phyloP scores from a whole-genome alignment of 768 basidiomycete species.

The Erythrobasidium yunnanense region DNA sequence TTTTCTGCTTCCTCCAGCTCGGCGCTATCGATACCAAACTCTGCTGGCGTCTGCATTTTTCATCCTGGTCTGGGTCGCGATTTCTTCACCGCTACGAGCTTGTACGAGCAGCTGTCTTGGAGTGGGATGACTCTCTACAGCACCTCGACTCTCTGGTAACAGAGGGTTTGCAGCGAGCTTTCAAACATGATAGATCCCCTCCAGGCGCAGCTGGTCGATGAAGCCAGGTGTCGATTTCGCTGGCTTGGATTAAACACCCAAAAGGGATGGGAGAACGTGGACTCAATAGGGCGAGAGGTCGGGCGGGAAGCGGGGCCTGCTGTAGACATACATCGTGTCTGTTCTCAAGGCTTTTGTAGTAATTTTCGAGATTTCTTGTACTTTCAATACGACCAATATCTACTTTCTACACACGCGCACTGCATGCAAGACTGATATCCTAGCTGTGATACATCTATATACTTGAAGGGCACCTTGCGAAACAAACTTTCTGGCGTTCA shows the following conservation, averaged over 20 bases:
- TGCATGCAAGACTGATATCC: no score
- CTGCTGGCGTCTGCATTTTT: not conserved
- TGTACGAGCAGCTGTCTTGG: no score
- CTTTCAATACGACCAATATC: no score
- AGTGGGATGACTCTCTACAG: not conserved
- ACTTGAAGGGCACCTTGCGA: no score
- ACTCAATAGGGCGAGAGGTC: not conserved
- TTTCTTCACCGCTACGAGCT: no score
- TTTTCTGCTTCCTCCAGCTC: not conserved
- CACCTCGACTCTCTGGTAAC: not conserved
- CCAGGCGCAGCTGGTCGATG: not conserved
- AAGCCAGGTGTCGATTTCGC: not conserved
- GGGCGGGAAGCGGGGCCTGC: not conserved
- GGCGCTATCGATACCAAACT: not conserved
- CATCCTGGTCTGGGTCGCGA: not conserved
- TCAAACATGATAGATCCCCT: not conserved
- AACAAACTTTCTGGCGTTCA: no score
- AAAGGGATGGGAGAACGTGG: not conserved
- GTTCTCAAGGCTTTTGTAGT: no score
- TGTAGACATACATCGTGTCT: not conserved
- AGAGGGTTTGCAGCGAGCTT: not conserved
- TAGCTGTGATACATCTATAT: no score
- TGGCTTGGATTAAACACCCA: not conserved
- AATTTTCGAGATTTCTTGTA: no score
- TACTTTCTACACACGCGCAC: no score